Evolutionary conservation across 768 basidiomycete species (phyloP), one percentile per base, ranked within the genome.

Genomic region (Terana coerulea): DNA sequence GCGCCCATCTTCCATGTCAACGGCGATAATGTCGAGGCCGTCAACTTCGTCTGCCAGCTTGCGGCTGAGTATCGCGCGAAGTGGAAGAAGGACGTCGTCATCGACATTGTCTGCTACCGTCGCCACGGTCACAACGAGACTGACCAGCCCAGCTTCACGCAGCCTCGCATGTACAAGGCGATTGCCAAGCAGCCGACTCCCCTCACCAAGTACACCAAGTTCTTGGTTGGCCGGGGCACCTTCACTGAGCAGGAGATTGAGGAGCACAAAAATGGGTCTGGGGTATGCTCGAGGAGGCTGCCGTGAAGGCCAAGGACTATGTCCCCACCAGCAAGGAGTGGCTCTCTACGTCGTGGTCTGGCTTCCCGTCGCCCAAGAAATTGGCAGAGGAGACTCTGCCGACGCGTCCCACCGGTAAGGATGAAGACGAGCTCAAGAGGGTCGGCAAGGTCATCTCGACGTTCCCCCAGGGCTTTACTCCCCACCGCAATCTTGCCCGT

Each of bases 81-180:
- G 72, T 99, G 86, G 80, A 97, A 95, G 80, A 95, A 91, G 75
- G 97, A 99, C 67, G 95, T 99, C 56, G 95, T 99, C 62, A 73
- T 99, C 55, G 95, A 99, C 69, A 92, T 99, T 51, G 95, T 99
- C 51, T 99, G 97, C 73, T 99, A 98, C 75, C 90, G 97, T 57
- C 92, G 94, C 49, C 84, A 98, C 66, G 97, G 97, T n/a, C 97
- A 99, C 74, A 99, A 99, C 69, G 97, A 99, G 71, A 98, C 94
- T 9, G 97, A 99, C 65, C 97, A 99, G 69, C 97, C 97, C 22
- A 88, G 83, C 68, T 99, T 99, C 76, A 98, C 97, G 9, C 97
- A 99, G 69, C 97, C 97, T 6, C 80, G 91, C 57, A 99, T 98
- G 97, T 99, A 99, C 77, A 80, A 92, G 69, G 91, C 94, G 26